A percentile compares a stretch with the other conserved stretches of the same genome.
These are phyloP conservation scores for Myxozyma neglecta DNA, from an alignment of 805 yeast species.

Conservation along the genomic window DNA sequence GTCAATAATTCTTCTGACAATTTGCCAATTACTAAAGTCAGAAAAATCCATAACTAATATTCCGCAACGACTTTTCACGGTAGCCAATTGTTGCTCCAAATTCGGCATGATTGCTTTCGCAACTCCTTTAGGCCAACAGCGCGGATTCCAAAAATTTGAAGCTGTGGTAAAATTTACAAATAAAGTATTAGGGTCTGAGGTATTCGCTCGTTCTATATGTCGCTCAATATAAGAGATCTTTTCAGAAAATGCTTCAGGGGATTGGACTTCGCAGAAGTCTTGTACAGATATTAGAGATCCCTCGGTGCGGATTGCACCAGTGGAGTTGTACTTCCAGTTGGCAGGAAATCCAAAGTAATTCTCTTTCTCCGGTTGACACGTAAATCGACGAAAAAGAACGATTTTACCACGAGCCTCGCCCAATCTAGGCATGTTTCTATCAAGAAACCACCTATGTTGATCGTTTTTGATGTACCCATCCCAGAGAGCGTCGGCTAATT, in stretches of 20 bases:
- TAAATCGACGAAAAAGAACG: conserved; percentile 64
- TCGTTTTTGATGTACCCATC: conserved; percentile 52
- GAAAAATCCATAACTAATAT: conserved; percentile 67
- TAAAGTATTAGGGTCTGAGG: conserved; percentile 52
- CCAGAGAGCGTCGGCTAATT: conserved; percentile 63
- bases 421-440: conserved; percentile 55
- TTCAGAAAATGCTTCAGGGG: conserved; percentile 52
- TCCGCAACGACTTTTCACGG: conserved; percentile 49
- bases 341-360: conserved; percentile 65
- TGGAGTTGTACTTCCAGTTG: conserved; percentile 65
- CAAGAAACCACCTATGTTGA: conserved; percentile 61
- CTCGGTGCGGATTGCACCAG: conserved; percentile 59
- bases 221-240: conserved; percentile 60
- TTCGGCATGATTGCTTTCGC: conserved; percentile 50
- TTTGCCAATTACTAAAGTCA: conserved; percentile 60
- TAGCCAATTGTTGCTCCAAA: conserved; percentile 14
- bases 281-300: conserved; percentile 54
- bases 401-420: conserved; percentile 68
- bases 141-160: conserved; percentile 65
- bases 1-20: conserved; percentile 53
- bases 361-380: conserved; percentile 21
- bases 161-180: conserved; percentile 74
- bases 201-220: conserved; percentile 52
- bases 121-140: conserved; percentile 73
- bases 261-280: conserved; percentile 67